Conservation (phyloP, 441 rosid species). For the Bruguiera hainesii region DNA sequence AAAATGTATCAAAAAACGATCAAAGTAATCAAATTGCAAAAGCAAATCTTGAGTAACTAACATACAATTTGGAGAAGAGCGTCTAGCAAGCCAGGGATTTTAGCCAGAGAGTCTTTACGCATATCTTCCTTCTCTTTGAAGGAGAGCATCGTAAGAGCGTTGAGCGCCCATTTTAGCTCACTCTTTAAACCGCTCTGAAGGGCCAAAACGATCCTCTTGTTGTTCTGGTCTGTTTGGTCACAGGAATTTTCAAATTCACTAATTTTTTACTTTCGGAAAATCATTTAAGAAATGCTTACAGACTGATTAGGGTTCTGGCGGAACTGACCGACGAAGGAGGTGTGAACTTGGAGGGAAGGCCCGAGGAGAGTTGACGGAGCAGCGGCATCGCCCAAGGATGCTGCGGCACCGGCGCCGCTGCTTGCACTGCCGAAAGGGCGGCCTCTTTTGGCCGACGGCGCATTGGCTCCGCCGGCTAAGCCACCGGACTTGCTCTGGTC, state of each 20-base stretch:
- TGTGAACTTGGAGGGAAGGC: slow-evolving; percentile 71
- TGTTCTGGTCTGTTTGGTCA: slow-evolving; percentile 62
- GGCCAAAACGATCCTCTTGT: slow-evolving; percentile 80
- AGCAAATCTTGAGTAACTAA: background rate
- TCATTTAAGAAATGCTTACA: background rate
- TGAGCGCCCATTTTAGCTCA: slow-evolving; percentile 89
- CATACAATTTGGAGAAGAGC: slow-evolving; percentile 85
- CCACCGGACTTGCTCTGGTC: slow-evolving; percentile 60
- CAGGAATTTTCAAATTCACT: background rate
- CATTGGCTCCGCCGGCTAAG: slow-evolving; percentile 44
- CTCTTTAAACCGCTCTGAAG: slow-evolving; percentile 93
- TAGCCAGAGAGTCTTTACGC: slow-evolving; percentile 78
- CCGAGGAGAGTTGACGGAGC: slow-evolving; percentile 63
- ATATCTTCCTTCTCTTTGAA: slow-evolving; percentile 89
- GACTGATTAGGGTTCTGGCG: background rate
- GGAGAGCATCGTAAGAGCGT: slow-evolving; percentile 84
- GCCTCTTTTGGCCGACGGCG: slow-evolving; percentile 59
- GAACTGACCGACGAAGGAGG: slow-evolving; percentile 62
- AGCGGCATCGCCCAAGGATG: slow-evolving; percentile 39
- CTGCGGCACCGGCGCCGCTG: slow-evolving; percentile 29
- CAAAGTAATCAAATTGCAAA: background rate
- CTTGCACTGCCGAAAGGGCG: slow-evolving; percentile 65
- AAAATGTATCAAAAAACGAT: too few species aligned
- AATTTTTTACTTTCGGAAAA: background rate
- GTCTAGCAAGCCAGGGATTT: slow-evolving; percentile 90